These are phyloP conservation scores for Suillus fuscotomentosus DNA, from an alignment of 768 basidiomycete genomes.

Conservation along the genomic window DNA sequence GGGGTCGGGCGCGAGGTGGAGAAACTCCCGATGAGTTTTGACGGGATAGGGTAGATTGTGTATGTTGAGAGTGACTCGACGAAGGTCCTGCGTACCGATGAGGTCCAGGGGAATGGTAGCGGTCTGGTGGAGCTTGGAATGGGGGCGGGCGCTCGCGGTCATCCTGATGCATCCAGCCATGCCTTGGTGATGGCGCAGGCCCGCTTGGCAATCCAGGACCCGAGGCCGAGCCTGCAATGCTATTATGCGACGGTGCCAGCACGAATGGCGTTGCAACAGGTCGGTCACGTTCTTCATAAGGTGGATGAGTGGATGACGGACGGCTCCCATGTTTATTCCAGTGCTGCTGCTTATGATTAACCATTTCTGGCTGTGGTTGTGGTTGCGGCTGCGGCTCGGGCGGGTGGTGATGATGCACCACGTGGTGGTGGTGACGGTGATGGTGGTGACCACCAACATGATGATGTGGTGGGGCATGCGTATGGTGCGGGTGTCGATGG, in stretches of 20 bases:
- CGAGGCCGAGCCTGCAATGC: constrained; percentile 26
- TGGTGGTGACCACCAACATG: constrained; percentile 36
- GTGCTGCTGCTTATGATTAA: constrained; percentile 24
- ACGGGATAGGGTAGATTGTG: constrained; percentile 7
- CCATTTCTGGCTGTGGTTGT: constrained; percentile 24
- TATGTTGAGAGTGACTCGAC: constrained; percentile 1
- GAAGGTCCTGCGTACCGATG: constrained; percentile 11
- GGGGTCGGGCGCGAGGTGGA: constrained; percentile 35
- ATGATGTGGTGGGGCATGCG: constrained; percentile 28
- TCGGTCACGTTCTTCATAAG: constrained; percentile 51
- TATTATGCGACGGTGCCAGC: constrained; percentile 45
- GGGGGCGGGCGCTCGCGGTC: constrained; percentile 30
- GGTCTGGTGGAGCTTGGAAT: constrained; percentile 27
- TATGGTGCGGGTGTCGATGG: constrained; percentile 30
- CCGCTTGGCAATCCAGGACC: constrained; percentile 8
- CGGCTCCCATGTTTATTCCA: constrained; percentile 33
- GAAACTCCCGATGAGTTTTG: constrained; percentile 24
- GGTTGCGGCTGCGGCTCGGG: constrained; percentile 18
- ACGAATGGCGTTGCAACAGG: constrained; percentile 54
- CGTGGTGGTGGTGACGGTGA: constrained; percentile 45
- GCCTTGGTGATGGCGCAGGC: constrained; percentile 41
- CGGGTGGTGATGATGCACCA: constrained; percentile 53
- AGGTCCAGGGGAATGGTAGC: constrained; percentile 27
- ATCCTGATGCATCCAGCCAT: constrained; percentile 33
- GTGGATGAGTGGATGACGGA: constrained; percentile 39